phyloP scores from a whole-genome alignment of 805 yeast genomes.

The Nakazawaea siamensis region DNA sequence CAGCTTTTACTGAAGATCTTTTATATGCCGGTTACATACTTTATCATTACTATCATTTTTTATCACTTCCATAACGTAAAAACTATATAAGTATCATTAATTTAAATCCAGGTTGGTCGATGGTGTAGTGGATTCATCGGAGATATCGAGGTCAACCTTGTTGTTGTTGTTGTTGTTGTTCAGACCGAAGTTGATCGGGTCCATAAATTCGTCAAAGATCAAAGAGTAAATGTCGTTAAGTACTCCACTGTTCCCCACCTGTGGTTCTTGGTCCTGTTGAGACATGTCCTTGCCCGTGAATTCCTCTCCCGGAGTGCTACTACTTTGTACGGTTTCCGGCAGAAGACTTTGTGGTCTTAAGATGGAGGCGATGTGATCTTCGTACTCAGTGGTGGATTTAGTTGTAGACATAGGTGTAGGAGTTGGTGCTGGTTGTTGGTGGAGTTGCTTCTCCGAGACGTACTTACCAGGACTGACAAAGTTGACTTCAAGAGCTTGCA shows the following conservation, averaged over 20 bases:
- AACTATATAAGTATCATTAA: no score
- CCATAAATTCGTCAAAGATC: constrained; percentile 35
- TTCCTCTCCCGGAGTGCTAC: not conserved
- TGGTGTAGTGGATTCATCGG: no score
- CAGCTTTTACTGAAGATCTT: no score
- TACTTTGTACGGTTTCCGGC: not conserved
- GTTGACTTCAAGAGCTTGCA: not conserved
- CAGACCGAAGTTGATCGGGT: constrained; percentile 24
- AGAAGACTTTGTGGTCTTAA: not conserved
- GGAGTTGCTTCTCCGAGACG: not conserved
- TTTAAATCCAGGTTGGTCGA: no score
- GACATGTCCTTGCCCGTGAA: not conserved
- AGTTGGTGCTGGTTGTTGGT: not conserved
- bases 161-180: not conserved
- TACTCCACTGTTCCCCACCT: constrained; percentile 14
- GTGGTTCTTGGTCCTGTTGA: not conserved
- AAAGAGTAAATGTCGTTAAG: constrained; percentile 35
- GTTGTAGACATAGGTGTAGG: not conserved
- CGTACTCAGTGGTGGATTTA: not conserved
- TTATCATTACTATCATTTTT: no score
- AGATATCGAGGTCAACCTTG: no score
- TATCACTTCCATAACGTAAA: no score
- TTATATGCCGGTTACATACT: no score
- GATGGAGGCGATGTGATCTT: not conserved
- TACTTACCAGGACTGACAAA: not conserved